Conservation (phyloP, 2,329 filamentous ascomycete species). For the Fusarium subglutinans region DNA sequence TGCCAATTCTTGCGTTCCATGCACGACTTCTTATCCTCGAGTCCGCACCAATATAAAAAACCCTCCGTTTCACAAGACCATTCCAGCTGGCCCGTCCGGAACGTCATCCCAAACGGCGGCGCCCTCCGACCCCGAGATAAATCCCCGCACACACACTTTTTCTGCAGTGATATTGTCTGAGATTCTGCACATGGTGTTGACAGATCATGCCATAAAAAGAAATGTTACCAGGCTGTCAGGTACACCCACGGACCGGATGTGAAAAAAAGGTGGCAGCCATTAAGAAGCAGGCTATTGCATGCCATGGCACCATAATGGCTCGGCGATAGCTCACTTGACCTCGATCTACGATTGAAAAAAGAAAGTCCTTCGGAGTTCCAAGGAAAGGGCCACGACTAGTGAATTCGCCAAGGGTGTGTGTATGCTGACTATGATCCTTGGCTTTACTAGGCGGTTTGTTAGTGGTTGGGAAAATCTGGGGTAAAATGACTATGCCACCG, state of each 20-base stretch:
- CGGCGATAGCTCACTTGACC: conserved; percentile 31
- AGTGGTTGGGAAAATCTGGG: conserved; percentile 3
- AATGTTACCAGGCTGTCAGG: conserved; percentile 10
- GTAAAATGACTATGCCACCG: neutral
- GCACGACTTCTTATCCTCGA: conserved; percentile 28
- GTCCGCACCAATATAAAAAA: neutral
- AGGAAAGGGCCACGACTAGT: neutral
- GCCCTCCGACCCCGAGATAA: conserved; percentile 25
- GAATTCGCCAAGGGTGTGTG: neutral
- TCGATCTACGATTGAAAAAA: conserved; percentile 1
- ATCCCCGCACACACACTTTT: conserved; percentile 22
- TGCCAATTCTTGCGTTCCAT: conserved; percentile 1
- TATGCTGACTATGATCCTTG: neutral
- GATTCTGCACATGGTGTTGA: conserved; percentile 12
- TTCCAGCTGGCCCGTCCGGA: conserved; percentile 22
- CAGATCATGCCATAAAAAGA: conserved; percentile 35
- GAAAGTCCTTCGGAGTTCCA: neutral
- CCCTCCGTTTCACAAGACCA: neutral
- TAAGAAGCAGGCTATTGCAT: conserved; percentile 19
- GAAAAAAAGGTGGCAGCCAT: conserved; percentile 7
- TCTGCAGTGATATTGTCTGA: conserved; percentile 23
- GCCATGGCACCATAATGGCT: conserved; percentile 18
- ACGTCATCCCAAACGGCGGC: conserved; percentile 10
- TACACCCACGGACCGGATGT: conserved; percentile 26
- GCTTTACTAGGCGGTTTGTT: neutral